Evolutionary conservation across 2,329 filamentous ascomycete species (phyloP), one percentile per base, ranked within the genome.

Genomic region (Chrysosphaeria jannelii): DNA sequence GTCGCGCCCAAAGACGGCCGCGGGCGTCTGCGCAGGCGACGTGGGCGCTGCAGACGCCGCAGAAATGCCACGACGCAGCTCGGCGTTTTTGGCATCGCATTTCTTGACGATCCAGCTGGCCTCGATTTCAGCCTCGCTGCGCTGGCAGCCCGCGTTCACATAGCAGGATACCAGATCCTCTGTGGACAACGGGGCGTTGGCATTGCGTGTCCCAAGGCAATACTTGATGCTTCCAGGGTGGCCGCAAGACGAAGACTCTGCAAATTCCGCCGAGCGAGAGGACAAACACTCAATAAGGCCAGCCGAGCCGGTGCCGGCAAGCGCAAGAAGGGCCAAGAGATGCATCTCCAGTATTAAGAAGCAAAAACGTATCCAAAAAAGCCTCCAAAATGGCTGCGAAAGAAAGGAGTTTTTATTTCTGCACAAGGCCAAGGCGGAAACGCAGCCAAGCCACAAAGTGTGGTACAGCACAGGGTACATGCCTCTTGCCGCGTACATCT

Each of bases 211-310:
- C n/a, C 34, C 31, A 23, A 59, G 39, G 36, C 53, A 59, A 33
- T 39, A 28, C 24, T 38, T 35, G 30, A 57, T 40, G 19, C 44
- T 39, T 26, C 36, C 39, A 27, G 36, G 35, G 33, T 51, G 36
- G 22, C 49, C 51, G 36, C 53, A 57, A 25, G 40, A 39, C 9
- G 50, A 40, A 19, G 39, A 36, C 10, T 27, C 30, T 22, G 48
- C 45, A 23, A 57, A 40, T 23, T 45, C 39, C 13, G 30, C 25
- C 29, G 44, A 40, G 30, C 45, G 38, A 24, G 36, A 29, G 23
- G 37, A 35, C 25, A 57, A 34, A 34, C 52, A 55, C 23, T 24
- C 27, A 18, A 26, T 22, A 10, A 24, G 26, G 21, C n/a, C n/a
- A n/a, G n/a, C n/a, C n/a, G n/a, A n/a, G n/a, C n/a, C n/a, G n/a